Evolutionary conservation across 2,329 filamentous ascomycete species (phyloP).

Genomic region (Epicoccum sorghinum): DNA sequence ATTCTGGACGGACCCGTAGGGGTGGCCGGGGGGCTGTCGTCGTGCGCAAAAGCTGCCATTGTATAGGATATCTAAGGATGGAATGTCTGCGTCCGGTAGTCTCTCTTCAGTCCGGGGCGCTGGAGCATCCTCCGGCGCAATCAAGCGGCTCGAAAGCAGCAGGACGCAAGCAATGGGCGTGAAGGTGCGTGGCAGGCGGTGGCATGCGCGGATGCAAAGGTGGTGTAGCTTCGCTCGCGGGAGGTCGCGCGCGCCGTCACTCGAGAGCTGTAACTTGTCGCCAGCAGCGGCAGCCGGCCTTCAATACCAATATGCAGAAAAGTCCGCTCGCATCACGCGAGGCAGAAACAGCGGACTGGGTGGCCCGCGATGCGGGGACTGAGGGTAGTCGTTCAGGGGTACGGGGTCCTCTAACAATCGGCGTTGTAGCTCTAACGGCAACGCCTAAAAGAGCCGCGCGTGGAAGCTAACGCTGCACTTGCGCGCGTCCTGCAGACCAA

Average conservation of each 20-base stretch:
- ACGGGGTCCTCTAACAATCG: constrained; percentile 22
- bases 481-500: constrained; percentile 9
- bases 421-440: constrained; percentile 19
- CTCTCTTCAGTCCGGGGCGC: constrained; percentile 21
- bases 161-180: constrained; percentile 17
- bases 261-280: constrained; percentile 7
- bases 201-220: constrained; percentile 15
- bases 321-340: constrained; percentile 26
- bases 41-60: constrained; percentile 34
- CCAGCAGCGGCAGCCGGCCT: constrained; percentile 11
- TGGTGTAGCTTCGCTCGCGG: not conserved
- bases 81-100: constrained; percentile 24
- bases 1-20: constrained; percentile 36
- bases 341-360: constrained; percentile 26
- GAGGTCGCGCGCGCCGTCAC: constrained; percentile 11
- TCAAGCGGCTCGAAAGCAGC: constrained; percentile 16
- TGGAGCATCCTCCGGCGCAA: constrained; percentile 39
- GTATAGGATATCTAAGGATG: constrained; percentile 16
- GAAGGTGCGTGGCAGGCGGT: constrained; percentile 16
- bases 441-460: constrained; percentile 25
- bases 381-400: constrained; percentile 12
- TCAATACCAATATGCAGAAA: constrained; percentile 17
- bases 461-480: constrained; percentile 15
- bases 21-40: constrained; percentile 36
- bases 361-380: constrained; percentile 21